These are phyloP conservation scores for Gastrolobium bilobum DNA, from an alignment of 306 rosid species.

Conservation along the genomic window DNA sequence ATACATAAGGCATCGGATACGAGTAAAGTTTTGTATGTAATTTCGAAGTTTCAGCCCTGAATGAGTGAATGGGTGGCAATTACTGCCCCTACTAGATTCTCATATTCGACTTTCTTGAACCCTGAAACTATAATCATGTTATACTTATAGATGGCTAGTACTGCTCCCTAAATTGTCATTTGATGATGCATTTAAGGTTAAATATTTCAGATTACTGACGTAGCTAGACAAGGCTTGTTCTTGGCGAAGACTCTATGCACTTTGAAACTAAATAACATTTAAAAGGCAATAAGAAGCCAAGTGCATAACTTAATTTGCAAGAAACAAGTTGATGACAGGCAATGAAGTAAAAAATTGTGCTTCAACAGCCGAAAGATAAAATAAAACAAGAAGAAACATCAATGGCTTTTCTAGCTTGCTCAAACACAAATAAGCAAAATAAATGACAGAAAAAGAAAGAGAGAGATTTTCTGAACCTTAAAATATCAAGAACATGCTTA, in stretches of 20 bases:
- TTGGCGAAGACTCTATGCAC: background rate
- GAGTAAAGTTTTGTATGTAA: background rate
- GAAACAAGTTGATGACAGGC: slow-evolving; percentile 11
- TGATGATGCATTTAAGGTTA: background rate
- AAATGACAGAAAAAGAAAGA: background rate
- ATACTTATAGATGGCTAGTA: background rate
- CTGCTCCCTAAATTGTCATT: background rate
- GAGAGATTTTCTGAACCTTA: background rate
- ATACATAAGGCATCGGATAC: background rate
- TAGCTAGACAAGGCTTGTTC: background rate
- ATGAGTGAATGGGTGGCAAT: slow-evolving; percentile 58
- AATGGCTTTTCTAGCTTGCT: background rate
- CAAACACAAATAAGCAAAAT: background rate
- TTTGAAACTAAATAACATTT: background rate
- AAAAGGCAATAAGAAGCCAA: background rate
- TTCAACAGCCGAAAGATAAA: background rate
- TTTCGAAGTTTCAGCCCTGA: slow-evolving; percentile 56
- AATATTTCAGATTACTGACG: background rate
- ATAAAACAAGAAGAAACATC: background rate
- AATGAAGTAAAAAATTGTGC: background rate
- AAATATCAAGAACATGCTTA: background rate
- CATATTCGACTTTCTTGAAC: slow-evolving; percentile 72
- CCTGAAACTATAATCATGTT: slow-evolving; percentile 59
- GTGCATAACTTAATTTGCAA: slow-evolving; percentile 10
- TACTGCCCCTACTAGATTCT: slow-evolving; percentile 74